These are phyloP conservation scores for Scheffersomyces illinoinensis DNA, from an alignment of 1,139 yeast species.

Conservation along the genomic window DNA sequence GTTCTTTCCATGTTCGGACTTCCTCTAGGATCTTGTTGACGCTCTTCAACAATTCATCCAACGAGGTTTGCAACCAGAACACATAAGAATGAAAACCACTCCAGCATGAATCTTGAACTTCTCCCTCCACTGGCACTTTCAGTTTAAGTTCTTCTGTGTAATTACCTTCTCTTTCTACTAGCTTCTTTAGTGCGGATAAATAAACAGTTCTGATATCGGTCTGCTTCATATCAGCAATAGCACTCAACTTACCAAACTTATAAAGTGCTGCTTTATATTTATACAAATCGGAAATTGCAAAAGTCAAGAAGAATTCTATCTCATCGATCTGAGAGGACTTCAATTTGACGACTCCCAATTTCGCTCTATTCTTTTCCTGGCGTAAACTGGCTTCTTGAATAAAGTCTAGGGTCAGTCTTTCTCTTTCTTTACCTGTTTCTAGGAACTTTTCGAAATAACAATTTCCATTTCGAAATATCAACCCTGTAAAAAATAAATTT, in stretches of 20 bases:
- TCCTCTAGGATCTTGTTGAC: slow-evolving; percentile 39
- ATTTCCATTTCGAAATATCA: slow-evolving; percentile 29
- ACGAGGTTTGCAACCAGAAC: slow-evolving; percentile 32
- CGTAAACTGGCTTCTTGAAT: slow-evolving; percentile 25
- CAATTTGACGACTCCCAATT: slow-evolving; percentile 26
- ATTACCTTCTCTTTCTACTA: background rate
- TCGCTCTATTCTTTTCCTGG: slow-evolving; percentile 18
- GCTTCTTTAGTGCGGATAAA: background rate
- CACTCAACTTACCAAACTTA: slow-evolving; percentile 42
- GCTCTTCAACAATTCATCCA: slow-evolving; percentile 38
- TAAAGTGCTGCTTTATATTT: slow-evolving; percentile 30
- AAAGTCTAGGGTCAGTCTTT: slow-evolving; percentile 33
- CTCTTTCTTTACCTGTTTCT: slow-evolving; percentile 7
- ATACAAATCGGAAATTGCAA: slow-evolving; percentile 50
- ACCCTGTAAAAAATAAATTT: slow-evolving; percentile 45
- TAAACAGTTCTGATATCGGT: slow-evolving; percentile 37
- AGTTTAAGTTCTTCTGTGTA: background rate
- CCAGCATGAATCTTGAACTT: background rate
- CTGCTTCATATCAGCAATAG: slow-evolving; percentile 45
- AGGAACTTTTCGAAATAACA: slow-evolving; percentile 48
- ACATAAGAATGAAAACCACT: slow-evolving; percentile 18
- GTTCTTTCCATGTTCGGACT: slow-evolving; percentile 54
- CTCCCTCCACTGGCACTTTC: background rate
- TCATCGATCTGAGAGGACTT: slow-evolving; percentile 38
- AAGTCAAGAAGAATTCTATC: slow-evolving; percentile 57